Evolutionary conservation across 2,329 filamentous ascomycete species (phyloP).

Genomic region (Knufia fluminis): DNA sequence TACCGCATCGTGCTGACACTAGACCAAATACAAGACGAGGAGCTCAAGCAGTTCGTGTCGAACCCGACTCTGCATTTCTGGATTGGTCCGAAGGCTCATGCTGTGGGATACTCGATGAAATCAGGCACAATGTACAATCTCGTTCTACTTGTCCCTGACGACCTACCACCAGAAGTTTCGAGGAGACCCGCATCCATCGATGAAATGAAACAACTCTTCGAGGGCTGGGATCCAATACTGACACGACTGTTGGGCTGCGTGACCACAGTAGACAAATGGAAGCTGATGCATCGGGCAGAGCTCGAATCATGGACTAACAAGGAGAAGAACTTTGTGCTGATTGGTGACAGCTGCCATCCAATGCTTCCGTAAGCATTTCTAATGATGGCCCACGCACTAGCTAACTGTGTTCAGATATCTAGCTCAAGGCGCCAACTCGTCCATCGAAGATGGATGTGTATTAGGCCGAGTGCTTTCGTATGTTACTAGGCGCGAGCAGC

Average conservation of each 20-base stretch:
- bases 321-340: conserved; percentile 25
- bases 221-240: conserved; percentile 27
- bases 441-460: conserved; percentile 27
- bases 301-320: conserved; percentile 16
- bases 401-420: conserved; percentile 14
- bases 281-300: conserved; percentile 14
- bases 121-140: conserved; percentile 39
- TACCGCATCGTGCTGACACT: conserved; percentile 45
- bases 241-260: conserved; percentile 22
- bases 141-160: conserved; percentile 40
- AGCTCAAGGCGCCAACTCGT: conserved; percentile 28
- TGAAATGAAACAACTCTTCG: conserved; percentile 27
- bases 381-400: neutral
- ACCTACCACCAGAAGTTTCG: conserved; percentile 28
- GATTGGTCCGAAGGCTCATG: conserved; percentile 45
- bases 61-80: conserved; percentile 46
- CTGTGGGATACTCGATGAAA: conserved; percentile 40
- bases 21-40: conserved; percentile 40
- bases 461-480: conserved; percentile 25
- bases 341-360: conserved; percentile 39
- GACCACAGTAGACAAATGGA: conserved; percentile 22
- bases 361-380: conserved; percentile 27
- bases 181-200: conserved; percentile 21
- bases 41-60: conserved; percentile 37
- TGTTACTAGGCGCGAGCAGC: conserved; percentile 19